Evolutionary conservation across 2,329 filamentous ascomycete genomes (phyloP).

Genomic region (Stenocarpella maydis): DNA sequence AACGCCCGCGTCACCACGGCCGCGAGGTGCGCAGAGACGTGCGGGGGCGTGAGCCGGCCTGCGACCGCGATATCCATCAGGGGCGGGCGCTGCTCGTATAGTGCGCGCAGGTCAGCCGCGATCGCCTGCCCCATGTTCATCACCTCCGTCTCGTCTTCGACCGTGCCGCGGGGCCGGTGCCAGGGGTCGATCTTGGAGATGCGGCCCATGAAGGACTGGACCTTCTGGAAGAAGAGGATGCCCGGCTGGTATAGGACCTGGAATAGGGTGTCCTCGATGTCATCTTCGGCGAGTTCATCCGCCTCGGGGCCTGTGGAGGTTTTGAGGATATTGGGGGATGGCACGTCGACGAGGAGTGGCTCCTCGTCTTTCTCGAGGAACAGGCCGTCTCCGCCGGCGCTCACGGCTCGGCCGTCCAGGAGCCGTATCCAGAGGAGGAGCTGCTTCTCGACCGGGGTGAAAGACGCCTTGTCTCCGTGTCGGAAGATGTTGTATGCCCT

Average conservation of each 20-base stretch:
- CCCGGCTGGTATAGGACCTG: conserved; percentile 64
- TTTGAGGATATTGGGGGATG: conserved; percentile 50
- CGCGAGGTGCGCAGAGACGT: conserved; percentile 58
- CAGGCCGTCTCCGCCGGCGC: conserved; percentile 63
- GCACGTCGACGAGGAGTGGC: conserved; percentile 53
- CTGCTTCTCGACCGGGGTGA: conserved; percentile 53
- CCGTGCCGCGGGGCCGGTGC: conserved; percentile 63
- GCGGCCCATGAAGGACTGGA: conserved; percentile 64
- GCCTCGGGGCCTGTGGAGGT: conserved; percentile 39
- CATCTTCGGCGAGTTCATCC: conserved; percentile 42
- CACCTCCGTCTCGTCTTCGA: conserved; percentile 65
- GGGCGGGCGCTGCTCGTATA: conserved; percentile 60
- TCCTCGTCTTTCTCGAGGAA: conserved; percentile 60
- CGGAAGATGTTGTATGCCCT: conserved; percentile 58
- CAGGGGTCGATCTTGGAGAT: conserved; percentile 65
- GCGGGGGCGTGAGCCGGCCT: conserved; percentile 56
- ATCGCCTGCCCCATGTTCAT: conserved; percentile 63
- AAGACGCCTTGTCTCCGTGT: conserved; percentile 47
- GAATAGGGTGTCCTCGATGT: conserved; percentile 60
- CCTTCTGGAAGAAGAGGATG: conserved; percentile 64
- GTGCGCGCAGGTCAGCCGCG: conserved; percentile 55
- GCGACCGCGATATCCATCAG: conserved; percentile 65
- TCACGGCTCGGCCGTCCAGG: conserved; percentile 63
- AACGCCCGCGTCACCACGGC: conserved; percentile 61
- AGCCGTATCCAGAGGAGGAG: conserved; percentile 63